A percentile compares a stretch with the other conserved stretches of the same genome.
phyloP scores from a whole-genome alignment of 208 protist genomes.

The Trypanosoma melophagium region DNA sequence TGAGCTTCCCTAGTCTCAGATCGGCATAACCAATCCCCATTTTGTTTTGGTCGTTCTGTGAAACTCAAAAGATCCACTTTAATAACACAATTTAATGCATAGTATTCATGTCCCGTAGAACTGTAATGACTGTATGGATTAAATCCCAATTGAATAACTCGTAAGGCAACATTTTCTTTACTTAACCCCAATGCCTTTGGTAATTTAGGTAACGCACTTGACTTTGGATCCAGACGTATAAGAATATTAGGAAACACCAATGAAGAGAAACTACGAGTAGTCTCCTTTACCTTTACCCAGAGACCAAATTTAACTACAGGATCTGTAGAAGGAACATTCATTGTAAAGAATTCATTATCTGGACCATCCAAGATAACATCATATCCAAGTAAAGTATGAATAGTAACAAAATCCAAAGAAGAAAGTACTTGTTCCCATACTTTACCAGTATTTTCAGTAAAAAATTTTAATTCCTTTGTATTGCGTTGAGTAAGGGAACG shows the following conservation, averaged over 20 bases:
- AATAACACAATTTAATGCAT: constrained; percentile 84
- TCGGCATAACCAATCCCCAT: constrained; percentile 81
- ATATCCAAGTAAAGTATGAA: constrained; percentile 71
- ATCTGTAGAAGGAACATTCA: constrained; percentile 39
- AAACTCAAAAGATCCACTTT: constrained; percentile 87
- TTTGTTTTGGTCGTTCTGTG: constrained; percentile 61
- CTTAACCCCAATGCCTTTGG: constrained; percentile 86
- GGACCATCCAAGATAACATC: constrained; percentile 74
- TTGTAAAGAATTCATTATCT: constrained; percentile 75
- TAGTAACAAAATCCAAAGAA: constrained; percentile 79
- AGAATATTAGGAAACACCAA: constrained; percentile 76
- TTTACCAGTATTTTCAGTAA: constrained; percentile 37
- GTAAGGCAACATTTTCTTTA: constrained; percentile 87
- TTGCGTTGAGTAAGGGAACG: constrained; percentile 11
- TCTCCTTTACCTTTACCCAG: constrained; percentile 89
- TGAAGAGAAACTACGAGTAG: constrained; percentile 82
- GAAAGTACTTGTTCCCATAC: constrained; percentile 67
- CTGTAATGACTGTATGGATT: constrained; percentile 70
- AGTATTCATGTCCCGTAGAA: constrained; percentile 54
- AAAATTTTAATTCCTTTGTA: constrained; percentile 30
- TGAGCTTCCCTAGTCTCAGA: constrained; percentile 67
- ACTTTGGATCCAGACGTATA: constrained; percentile 85
- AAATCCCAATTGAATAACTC: constrained; percentile 85
- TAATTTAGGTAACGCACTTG: constrained; percentile 64
- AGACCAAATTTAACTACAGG: constrained; percentile 85